These are phyloP conservation scores for Penicillium sp. DNA, from an alignment of 2,329 filamentous ascomycete genomes.

Conservation along the genomic window DNA sequence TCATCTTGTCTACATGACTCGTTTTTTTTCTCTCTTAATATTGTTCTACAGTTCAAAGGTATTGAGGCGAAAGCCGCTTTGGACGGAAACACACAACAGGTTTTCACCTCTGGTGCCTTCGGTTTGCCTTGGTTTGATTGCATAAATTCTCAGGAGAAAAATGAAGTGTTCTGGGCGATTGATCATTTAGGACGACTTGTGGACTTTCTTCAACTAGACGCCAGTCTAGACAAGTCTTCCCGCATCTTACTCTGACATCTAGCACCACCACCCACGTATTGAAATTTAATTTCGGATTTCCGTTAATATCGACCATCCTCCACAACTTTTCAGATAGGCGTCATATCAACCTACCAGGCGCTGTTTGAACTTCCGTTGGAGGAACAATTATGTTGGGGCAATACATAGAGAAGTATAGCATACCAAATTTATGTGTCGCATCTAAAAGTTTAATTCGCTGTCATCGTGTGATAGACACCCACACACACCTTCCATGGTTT, in stretches of 20 bases:
- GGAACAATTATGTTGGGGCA: too few species aligned
- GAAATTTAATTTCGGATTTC: not conserved
- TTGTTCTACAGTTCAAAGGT: slow-evolving; percentile 22
- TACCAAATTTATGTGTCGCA: too few species aligned
- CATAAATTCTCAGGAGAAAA: slow-evolving; percentile 54
- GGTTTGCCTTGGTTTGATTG: slow-evolving; percentile 62
- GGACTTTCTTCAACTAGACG: slow-evolving; percentile 54
- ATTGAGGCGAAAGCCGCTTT: slow-evolving; percentile 49
- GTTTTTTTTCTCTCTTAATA: not conserved
- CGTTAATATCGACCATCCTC: not conserved
- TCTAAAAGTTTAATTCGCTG: not conserved
- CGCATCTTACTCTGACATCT: slow-evolving; percentile 25
- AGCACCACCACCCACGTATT: too few species aligned
- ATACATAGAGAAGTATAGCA: not conserved
- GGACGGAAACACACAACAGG: slow-evolving; percentile 51
- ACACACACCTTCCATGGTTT: not conserved
- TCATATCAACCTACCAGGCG: not conserved
- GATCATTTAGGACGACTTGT: slow-evolving; percentile 59
- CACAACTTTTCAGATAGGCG: not conserved
- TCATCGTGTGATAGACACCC: not conserved
- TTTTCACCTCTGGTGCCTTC: slow-evolving; percentile 57
- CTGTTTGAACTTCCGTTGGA: not conserved
- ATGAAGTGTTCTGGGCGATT: slow-evolving; percentile 59
- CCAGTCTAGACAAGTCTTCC: slow-evolving; percentile 27
- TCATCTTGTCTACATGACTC: not conserved